phyloP scores from a whole-genome alignment of 2,329 filamentous ascomycete genomes.

The Albifimbria verrucaria region DNA sequence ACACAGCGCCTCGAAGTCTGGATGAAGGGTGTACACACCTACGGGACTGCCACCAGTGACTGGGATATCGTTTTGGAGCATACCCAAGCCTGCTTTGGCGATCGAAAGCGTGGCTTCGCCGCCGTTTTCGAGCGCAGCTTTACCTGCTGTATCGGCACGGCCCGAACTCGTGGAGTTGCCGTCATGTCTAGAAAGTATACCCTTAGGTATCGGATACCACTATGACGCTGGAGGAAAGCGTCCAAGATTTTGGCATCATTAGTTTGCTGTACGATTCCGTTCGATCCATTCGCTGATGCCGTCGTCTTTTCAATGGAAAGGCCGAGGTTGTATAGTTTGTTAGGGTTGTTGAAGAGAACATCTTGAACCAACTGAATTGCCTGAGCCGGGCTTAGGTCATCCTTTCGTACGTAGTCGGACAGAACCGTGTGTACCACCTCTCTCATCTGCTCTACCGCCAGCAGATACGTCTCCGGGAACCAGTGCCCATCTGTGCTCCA shows the following conservation, averaged over 20 bases:
- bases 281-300: neutral
- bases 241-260: constrained; percentile 10
- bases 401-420: constrained; percentile 61
- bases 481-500: constrained; percentile 81
- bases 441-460: constrained; percentile 70
- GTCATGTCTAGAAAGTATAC: constrained; percentile 79
- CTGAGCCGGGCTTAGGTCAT: constrained; percentile 57
- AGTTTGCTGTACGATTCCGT: neutral
- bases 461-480: constrained; percentile 73
- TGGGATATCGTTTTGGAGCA: constrained; percentile 64
- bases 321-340: constrained; percentile 66
- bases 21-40: constrained; percentile 64
- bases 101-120: constrained; percentile 54
- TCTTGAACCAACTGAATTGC: constrained; percentile 63
- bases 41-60: constrained; percentile 52
- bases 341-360: constrained; percentile 74
- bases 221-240: constrained; percentile 43
- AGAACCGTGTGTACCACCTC: constrained; percentile 68
- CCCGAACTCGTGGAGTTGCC: constrained; percentile 61
- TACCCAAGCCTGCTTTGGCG: constrained; percentile 59
- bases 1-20: constrained; percentile 62
- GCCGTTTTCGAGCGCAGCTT: constrained; percentile 41
- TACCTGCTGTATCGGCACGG: constrained; percentile 62
- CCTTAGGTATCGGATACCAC: constrained; percentile 62
- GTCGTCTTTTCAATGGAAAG: constrained; percentile 33